These are phyloP conservation scores for Candida argentea DNA, from an alignment of 805 yeast genomes.

Conservation along the genomic window DNA sequence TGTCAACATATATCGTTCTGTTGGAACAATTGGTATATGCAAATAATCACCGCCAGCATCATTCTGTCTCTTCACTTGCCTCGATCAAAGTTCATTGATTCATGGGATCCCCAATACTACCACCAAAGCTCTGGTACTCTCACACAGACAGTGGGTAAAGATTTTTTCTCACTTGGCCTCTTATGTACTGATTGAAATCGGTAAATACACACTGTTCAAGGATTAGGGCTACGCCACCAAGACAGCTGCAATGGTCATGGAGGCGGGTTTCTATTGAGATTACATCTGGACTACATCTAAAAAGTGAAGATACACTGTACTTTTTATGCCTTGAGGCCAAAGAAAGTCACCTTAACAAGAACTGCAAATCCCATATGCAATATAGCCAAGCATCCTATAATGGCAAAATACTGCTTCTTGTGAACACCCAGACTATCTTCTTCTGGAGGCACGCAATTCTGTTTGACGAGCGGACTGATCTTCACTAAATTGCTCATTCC, in stretches of 20 bases:
- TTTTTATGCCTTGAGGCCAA: conserved; percentile 27
- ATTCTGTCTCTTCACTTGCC: background rate
- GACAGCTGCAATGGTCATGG: too few relatives aligned
- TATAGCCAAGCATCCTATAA: conserved; percentile 32
- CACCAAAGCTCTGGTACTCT: conserved; percentile 2
- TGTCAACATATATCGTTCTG: conserved; percentile 46
- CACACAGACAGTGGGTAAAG: too few relatives aligned
- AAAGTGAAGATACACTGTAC: too few relatives aligned
- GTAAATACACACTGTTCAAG: too few relatives aligned
- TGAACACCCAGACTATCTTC: conserved; percentile 20
- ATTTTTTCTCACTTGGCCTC: too few relatives aligned
- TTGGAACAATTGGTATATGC: conserved; percentile 51
- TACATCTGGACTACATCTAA: background rate
- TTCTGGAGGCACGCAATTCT: conserved; percentile 22
- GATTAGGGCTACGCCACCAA: too few relatives aligned
- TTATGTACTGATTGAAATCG: too few relatives aligned
- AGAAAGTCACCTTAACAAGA: conserved; percentile 57
- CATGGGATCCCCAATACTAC: conserved; percentile 5
- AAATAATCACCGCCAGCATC: conserved; percentile 35
- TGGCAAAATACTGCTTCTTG: conserved; percentile 20
- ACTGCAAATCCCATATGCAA: conserved; percentile 51
- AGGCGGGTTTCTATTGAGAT: conserved; percentile 2
- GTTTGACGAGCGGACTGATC: conserved; percentile 27
- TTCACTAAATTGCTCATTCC: conserved; percentile 45
- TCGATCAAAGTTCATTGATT: conserved; percentile 3